Evolutionary conservation across 192 early-diverging fungal genomes (phyloP).

Genomic region (Gonapodya prolifera): DNA sequence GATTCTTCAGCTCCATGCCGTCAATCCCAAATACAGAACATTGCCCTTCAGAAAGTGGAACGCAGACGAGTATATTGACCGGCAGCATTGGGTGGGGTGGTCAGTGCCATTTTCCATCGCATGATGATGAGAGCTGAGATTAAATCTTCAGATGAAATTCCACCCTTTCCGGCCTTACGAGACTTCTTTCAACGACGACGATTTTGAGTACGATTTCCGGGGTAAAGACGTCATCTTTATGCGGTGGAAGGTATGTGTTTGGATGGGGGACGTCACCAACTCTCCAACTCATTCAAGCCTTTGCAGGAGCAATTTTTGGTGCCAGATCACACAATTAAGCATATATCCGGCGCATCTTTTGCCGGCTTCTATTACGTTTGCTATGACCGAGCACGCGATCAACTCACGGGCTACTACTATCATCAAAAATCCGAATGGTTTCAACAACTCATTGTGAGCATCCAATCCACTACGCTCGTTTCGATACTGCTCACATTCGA

Average conservation of each 20-base stretch:
- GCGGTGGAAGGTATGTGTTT: conserved; percentile 65
- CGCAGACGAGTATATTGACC: conserved; percentile 59
- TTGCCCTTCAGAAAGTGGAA: conserved; percentile 50
- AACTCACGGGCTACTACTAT: neutral
- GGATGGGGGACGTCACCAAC: neutral
- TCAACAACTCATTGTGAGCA: neutral
- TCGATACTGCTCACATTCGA: too few relatives aligned
- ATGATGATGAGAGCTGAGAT: neutral
- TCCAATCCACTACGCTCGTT: too few relatives aligned
- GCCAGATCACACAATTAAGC: conserved; percentile 66
- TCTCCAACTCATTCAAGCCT: neutral
- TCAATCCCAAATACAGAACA: neutral
- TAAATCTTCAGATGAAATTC: conserved; percentile 13
- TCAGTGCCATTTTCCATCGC: neutral
- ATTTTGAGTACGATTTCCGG: conserved; percentile 40
- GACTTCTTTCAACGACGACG: conserved; percentile 23
- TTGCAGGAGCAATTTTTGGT: conserved; percentile 68
- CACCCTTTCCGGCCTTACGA: conserved; percentile 28
- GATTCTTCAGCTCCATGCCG: neutral
- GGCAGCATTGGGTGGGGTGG: conserved; percentile 53
- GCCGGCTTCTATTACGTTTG: conserved; percentile 82
- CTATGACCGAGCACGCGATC: conserved; percentile 26
- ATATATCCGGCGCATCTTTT: conserved; percentile 73
- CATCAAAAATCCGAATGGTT: neutral
- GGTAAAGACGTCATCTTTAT: conserved; percentile 63